Evolutionary conservation across 2,329 filamentous ascomycete species (phyloP).

Genomic region (Clarireedia monteithiana): DNA sequence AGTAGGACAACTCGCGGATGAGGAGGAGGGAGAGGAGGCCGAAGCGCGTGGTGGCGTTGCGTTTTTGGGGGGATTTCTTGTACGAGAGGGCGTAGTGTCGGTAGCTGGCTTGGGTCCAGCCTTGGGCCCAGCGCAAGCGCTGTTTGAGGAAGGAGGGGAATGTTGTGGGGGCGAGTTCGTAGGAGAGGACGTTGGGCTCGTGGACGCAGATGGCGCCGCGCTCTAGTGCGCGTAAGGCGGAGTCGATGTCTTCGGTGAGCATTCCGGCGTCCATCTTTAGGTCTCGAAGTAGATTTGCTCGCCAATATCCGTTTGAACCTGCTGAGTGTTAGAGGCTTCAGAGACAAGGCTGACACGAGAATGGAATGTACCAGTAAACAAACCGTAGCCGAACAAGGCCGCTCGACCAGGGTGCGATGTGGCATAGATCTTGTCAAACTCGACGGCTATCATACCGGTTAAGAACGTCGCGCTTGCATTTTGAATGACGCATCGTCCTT

Average conservation of each 20-base stretch:
- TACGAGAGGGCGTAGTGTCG: conserved; percentile 36
- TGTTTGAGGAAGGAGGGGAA: conserved; percentile 41
- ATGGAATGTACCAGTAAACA: conserved; percentile 33
- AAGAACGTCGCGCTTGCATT: conserved; percentile 37
- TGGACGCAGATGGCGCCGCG: conserved; percentile 36
- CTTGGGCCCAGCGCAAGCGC: conserved; percentile 42
- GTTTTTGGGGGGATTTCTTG: conserved; percentile 30
- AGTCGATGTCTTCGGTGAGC: conserved; percentile 44
- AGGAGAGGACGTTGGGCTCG: conserved; percentile 41
- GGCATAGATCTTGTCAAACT: conserved; percentile 45
- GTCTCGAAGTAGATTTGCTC: conserved; percentile 35
- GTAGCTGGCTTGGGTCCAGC: conserved; percentile 41
- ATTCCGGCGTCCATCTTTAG: conserved; percentile 42
- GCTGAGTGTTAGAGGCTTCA: not conserved
- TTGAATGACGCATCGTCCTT: conserved; percentile 41
- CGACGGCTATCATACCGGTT: conserved; percentile 39
- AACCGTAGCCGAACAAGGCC: conserved; percentile 39
- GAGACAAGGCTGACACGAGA: not conserved
- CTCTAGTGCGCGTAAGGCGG: conserved; percentile 34
- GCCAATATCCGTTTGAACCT: conserved; percentile 41
- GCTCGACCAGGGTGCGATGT: conserved; percentile 41
- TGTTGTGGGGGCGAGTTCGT: conserved; percentile 39
- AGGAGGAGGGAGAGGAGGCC: conserved; percentile 38
- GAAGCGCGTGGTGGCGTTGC: conserved; percentile 33
- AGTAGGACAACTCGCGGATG: conserved; percentile 39